Evolutionary conservation across 257 asterid genomes (phyloP).

Genomic region (Nicotiana tabacum): DNA sequence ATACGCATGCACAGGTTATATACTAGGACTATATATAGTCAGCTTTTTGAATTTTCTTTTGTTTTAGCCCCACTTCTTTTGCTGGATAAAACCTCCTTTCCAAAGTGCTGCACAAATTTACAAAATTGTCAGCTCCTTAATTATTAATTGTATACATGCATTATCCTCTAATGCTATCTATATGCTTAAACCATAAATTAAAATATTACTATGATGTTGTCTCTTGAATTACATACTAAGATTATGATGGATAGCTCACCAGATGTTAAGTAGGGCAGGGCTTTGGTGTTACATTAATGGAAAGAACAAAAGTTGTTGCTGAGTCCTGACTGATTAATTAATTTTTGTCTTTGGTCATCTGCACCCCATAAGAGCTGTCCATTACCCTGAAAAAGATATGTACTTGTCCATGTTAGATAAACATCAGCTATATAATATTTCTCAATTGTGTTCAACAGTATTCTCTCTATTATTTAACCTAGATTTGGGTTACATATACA

Average conservation of each 20-base stretch:
- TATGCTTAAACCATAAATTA: background rate
- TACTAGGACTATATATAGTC: background rate
- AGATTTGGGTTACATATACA: no score
- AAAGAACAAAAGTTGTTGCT: slow-evolving; percentile 52
- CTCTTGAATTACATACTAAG: background rate
- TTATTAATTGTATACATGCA: background rate
- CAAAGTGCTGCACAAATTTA: background rate
- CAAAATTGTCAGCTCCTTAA: background rate
- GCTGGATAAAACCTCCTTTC: background rate
- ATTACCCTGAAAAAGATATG: slow-evolving; percentile 50
- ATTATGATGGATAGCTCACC: slow-evolving; percentile 47
- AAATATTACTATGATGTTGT: background rate
- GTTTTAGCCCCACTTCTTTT: no score
- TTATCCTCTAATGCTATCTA: background rate
- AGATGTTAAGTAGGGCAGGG: slow-evolving; percentile 26
- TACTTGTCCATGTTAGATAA: background rate
- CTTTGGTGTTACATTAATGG: slow-evolving; percentile 32
- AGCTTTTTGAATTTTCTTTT: background rate
- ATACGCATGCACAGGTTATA: background rate
- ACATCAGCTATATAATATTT: background rate
- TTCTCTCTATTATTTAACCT: background rate
- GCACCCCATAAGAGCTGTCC: slow-evolving; percentile 59
- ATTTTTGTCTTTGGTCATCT: slow-evolving; percentile 57
- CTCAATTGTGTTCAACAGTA: background rate
- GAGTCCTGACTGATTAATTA: slow-evolving; percentile 42